A percentile compares a stretch with the other conserved stretches of the same genome.
Conservation (phyloP, 768 basidiomycete genomes). For the Russula sp. region DNA sequence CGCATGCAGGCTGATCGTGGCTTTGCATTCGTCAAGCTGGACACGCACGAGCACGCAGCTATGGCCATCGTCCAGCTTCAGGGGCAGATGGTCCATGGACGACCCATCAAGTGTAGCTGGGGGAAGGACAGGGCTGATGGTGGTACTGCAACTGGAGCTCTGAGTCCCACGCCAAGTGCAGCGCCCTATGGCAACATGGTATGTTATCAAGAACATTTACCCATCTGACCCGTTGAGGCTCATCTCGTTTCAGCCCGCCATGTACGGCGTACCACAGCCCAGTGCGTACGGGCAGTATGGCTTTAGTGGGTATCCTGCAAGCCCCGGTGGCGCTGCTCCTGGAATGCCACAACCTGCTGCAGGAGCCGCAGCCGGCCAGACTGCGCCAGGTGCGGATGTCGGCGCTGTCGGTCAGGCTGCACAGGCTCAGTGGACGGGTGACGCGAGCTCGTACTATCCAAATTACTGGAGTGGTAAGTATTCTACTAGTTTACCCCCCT, state of each 20-base stretch:
- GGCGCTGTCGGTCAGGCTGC: constrained; percentile 46
- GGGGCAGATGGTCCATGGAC: constrained; percentile 93
- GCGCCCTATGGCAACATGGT: constrained; percentile 80
- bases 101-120: constrained; percentile 98
- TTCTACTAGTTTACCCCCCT: not conserved
- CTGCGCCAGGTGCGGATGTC: constrained; percentile 47
- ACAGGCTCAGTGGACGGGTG: constrained; percentile 73
- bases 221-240: not conserved
- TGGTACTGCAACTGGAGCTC: constrained; percentile 43
- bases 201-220: constrained; percentile 30
- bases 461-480: constrained; percentile 79
- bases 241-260: constrained; percentile 51
- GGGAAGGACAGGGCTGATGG: constrained; percentile 90
- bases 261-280: constrained; percentile 88
- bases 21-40: constrained; percentile 97
- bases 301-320: constrained; percentile 67
- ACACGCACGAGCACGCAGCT: constrained; percentile 97
- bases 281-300: constrained; percentile 72
- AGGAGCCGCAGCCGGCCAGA: constrained; percentile 42
- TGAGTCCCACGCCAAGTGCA: constrained; percentile 53
- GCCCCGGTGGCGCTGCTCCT: constrained; percentile 48
- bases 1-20: constrained; percentile 99
- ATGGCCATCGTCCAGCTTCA: constrained; percentile 97
- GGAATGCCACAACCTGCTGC: constrained; percentile 41
- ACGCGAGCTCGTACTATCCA: constrained; percentile 68